Evolutionary conservation across 345 rosid species (phyloP).

Genomic region (Arabis alpina): DNA sequence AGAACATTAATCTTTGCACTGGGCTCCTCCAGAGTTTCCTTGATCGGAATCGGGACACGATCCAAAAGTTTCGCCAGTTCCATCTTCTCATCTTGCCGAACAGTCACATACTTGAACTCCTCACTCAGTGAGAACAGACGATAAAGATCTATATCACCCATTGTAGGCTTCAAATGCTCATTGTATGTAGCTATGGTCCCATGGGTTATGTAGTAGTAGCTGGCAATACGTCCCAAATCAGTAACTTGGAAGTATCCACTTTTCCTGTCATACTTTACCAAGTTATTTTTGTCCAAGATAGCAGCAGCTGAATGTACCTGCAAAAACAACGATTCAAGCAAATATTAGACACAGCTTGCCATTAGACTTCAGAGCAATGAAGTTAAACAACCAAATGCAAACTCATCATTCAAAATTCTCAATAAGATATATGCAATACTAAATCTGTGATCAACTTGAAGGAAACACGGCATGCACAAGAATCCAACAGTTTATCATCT

Average conservation of each 20-base stretch:
- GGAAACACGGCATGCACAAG: slow-evolving; percentile 21
- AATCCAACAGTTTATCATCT: slow-evolving; percentile 18
- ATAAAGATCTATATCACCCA: slow-evolving; percentile 95
- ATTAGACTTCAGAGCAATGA: slow-evolving; percentile 8
- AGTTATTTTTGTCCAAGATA: slow-evolving; percentile 83
- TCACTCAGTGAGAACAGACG: slow-evolving; percentile 88
- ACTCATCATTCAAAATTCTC: slow-evolving; percentile 12
- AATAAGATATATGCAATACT: slow-evolving; percentile 11
- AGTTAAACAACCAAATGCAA: slow-evolving; percentile 15
- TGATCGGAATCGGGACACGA: slow-evolving; percentile 92
- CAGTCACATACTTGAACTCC: slow-evolving; percentile 92
- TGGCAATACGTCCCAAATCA: slow-evolving; percentile 99
- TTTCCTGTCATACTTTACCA: slow-evolving; percentile 88
- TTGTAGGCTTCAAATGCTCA: slow-evolving; percentile 93
- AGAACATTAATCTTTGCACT: slow-evolving; percentile 94
- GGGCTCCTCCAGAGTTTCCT: slow-evolving; percentile 96
- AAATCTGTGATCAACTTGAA: slow-evolving; percentile 20
- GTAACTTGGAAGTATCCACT: slow-evolving; percentile 97
- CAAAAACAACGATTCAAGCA: slow-evolving; percentile 13
- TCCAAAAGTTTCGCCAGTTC: slow-evolving; percentile 93
- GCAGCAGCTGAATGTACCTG: slow-evolving; percentile 96
- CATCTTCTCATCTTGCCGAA: slow-evolving; percentile 98
- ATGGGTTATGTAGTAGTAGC: slow-evolving; percentile 89
- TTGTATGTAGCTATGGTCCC: slow-evolving; percentile 94
- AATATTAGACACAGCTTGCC: slow-evolving; percentile 21